Evolutionary conservation across 2,329 filamentous ascomycete species (phyloP).

Genomic region (Cladosporium phlei): DNA sequence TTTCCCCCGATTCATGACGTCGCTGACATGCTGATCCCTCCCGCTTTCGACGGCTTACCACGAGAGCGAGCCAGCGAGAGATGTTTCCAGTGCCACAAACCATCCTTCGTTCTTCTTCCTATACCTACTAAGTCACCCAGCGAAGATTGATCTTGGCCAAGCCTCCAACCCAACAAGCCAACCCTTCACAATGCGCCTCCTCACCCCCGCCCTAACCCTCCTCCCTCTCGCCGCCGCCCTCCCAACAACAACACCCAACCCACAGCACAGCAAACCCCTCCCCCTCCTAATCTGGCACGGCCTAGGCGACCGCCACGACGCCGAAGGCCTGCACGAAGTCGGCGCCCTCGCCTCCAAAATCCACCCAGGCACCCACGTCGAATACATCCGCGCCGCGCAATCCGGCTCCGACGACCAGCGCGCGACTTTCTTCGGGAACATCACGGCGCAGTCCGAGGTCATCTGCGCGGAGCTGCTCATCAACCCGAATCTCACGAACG

Average conservation of each 20-base stretch:
- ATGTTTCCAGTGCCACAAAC: neutral
- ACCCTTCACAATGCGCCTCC: conserved; percentile 5
- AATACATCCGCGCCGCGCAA: conserved; percentile 69
- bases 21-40: too few species aligned
- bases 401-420: conserved; percentile 66
- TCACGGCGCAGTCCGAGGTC: conserved; percentile 68
- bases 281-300: conserved; percentile 95
- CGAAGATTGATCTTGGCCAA: too few species aligned
- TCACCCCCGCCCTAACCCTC: conserved; percentile 13
- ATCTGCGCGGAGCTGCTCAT: conserved; percentile 74
- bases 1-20: too few species aligned
- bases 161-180: neutral
- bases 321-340: conserved; percentile 68
- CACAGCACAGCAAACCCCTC: conserved; percentile 50
- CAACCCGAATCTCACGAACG: conserved; percentile 63
- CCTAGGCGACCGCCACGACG: conserved; percentile 68
- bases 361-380: conserved; percentile 79
- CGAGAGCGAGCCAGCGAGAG: too few species aligned
- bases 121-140: too few species aligned
- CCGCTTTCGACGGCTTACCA: too few species aligned
- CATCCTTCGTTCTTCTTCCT: too few species aligned
- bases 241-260: conserved; percentile 1
- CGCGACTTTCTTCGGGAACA: conserved; percentile 86
- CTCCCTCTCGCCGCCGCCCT: conserved; percentile 6
- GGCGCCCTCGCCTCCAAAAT: conserved; percentile 65